phyloP scores from a whole-genome alignment of 1,284 basidiomycete genomes.

The Ganoderma lucidum region DNA sequence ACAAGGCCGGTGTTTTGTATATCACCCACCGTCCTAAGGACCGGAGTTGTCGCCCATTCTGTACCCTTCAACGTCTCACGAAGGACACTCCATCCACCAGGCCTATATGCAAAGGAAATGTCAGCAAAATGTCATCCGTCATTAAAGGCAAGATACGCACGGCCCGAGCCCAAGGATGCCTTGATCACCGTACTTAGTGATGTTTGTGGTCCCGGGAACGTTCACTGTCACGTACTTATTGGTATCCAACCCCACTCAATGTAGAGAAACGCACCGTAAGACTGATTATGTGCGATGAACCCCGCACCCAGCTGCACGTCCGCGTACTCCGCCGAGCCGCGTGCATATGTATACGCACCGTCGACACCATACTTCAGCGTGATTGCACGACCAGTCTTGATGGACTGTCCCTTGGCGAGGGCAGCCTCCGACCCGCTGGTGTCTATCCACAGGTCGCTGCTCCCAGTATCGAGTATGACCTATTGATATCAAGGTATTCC shows the following conservation, averaged over 20 bases:
- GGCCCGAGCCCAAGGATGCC: not conserved
- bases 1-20: not conserved
- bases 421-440: conserved; percentile 6
- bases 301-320: conserved; percentile 10
- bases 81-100: conserved; percentile 13
- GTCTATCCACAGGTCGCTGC: conserved; percentile 25
- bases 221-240: not conserved
- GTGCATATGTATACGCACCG: conserved; percentile 11
- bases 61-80: conserved; percentile 4
- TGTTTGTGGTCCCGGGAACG: conserved; percentile 2
- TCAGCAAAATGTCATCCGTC: not conserved
- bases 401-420: not conserved
- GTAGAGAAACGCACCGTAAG: conserved; percentile 7
- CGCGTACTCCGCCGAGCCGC: conserved; percentile 17
- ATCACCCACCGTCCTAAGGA: conserved; percentile 12
- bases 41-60: conserved; percentile 3
- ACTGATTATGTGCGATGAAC: conserved; percentile 4
- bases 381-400: conserved; percentile 4
- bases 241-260: too few species aligned
- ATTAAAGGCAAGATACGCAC: not conserved
- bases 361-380: conserved; percentile 20
- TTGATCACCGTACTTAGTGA: not conserved
- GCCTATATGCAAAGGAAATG: not conserved
- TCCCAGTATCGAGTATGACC: conserved; percentile 22
- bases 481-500: not conserved